Conservation (phyloP, 768 basidiomycete species). For the Austroboletus eburneus region DNA sequence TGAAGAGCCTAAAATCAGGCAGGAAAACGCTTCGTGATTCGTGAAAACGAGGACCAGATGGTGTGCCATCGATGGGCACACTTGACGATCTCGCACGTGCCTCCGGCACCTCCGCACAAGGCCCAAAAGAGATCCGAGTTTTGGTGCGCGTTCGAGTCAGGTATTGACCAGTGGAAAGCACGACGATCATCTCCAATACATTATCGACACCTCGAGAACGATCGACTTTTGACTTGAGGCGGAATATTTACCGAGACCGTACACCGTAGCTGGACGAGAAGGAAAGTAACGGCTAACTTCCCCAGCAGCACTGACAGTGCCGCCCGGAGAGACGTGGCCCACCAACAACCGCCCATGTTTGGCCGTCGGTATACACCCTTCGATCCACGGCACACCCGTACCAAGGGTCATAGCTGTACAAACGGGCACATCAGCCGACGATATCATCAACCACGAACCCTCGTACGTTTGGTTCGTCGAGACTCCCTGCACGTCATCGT, state of each 20-base stretch:
- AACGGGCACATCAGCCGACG: neutral
- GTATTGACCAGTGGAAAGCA: constrained; percentile 39
- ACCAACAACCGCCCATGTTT: constrained; percentile 37
- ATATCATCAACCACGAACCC: neutral
- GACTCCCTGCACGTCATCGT: constrained; percentile 30
- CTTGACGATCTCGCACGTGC: constrained; percentile 45
- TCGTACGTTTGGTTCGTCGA: constrained; percentile 4
- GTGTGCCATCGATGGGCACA: too few species aligned
- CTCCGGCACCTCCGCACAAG: constrained; percentile 46
- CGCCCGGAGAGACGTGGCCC: constrained; percentile 35
- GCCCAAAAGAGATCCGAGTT: constrained; percentile 52
- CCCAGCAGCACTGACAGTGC: constrained; percentile 36
- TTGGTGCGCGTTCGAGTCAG: constrained; percentile 37
- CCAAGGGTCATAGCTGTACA: constrained; percentile 31
- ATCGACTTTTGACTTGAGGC: neutral
- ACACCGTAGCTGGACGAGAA: constrained; percentile 36
- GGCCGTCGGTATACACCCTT: constrained; percentile 37
- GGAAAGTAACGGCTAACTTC: constrained; percentile 46
- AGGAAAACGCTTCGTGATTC: too few species aligned
- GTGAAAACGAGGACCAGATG: too few species aligned
- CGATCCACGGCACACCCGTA: constrained; percentile 45
- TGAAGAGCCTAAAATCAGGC: too few species aligned
- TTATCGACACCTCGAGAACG: constrained; percentile 41
- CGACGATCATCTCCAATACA: constrained; percentile 40
- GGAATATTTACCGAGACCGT: constrained; percentile 34